Evolutionary conservation across 768 basidiomycete genomes (phyloP).

Genomic region (Chlorophyllum brunneum): DNA sequence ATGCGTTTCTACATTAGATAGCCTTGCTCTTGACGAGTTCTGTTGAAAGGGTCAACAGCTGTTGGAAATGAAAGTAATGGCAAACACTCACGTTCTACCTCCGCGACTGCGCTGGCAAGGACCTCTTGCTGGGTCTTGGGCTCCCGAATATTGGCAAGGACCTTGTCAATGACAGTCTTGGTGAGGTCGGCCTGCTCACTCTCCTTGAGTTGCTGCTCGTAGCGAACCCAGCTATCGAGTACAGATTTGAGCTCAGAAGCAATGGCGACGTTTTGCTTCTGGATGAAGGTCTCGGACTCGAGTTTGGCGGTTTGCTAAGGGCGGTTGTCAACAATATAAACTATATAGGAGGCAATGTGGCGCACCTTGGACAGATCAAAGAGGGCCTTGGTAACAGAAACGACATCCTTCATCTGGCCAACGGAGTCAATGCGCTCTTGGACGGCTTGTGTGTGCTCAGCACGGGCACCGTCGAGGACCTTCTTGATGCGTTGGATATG

Average conservation of each 20-base stretch:
- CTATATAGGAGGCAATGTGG: neutral
- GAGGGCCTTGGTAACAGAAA: conserved; percentile 83
- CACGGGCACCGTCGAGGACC: conserved; percentile 76
- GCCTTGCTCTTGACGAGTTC: conserved; percentile 91
- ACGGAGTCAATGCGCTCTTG: conserved; percentile 91
- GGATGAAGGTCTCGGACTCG: conserved; percentile 86
- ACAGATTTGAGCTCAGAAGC: conserved; percentile 90
- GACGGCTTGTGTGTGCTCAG: conserved; percentile 91
- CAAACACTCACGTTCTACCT: conserved; percentile 84
- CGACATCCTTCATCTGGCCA: conserved; percentile 93
- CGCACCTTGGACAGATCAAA: conserved; percentile 89
- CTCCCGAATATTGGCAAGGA: conserved; percentile 76
- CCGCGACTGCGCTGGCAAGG: conserved; percentile 70
- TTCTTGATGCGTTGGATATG: conserved; percentile 82
- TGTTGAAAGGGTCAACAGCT: conserved; percentile 25
- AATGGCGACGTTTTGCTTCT: conserved; percentile 83
- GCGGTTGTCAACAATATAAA: neutral
- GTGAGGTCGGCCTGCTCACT: conserved; percentile 92
- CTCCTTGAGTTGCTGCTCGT: conserved; percentile 96
- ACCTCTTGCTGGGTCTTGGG: conserved; percentile 89
- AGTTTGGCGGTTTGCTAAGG: conserved; percentile 87
- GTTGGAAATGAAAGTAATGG: neutral
- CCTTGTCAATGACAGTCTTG: conserved; percentile 83
- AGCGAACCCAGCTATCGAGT: conserved; percentile 97
- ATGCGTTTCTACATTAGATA: conserved; percentile 48